Conservation (phyloP, 2,329 filamentous ascomycete genomes). For the Penicillium sp. region DNA sequence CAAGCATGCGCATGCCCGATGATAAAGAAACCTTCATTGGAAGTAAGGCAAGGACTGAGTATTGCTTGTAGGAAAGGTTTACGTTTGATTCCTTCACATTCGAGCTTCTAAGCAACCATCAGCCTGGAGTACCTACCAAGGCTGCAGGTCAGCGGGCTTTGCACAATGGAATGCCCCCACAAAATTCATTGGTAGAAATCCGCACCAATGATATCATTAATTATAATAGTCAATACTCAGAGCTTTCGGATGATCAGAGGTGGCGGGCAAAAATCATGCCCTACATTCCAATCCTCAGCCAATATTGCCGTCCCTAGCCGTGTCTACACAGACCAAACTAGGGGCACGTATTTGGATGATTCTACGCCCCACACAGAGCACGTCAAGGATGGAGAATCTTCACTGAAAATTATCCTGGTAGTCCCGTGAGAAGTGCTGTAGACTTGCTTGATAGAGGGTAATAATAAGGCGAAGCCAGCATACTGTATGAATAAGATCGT, state of each 20-base stretch:
- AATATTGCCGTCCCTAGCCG: conserved; percentile 19
- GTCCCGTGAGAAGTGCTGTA: background rate
- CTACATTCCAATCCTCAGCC: conserved; percentile 23
- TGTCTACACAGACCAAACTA: conserved; percentile 3
- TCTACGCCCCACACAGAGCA: conserved; percentile 21
- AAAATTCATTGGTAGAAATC: background rate
- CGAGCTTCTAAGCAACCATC: background rate
- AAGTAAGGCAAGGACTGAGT: too few relatives aligned
- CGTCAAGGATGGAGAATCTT: conserved; percentile 14
- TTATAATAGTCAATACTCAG: background rate
- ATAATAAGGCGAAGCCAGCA: background rate
- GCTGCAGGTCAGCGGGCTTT: background rate
- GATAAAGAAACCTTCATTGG: too few relatives aligned
- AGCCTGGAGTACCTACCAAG: background rate
- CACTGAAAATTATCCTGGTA: background rate
- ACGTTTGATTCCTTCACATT: too few relatives aligned
- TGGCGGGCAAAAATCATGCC: conserved; percentile 2
- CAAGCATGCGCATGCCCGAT: background rate
- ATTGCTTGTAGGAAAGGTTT: too few relatives aligned
- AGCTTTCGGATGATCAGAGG: conserved; percentile 1
- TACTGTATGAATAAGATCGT: background rate
- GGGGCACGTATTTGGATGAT: conserved; percentile 11
- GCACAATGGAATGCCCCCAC: background rate
- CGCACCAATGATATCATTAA: background rate
- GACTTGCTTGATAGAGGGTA: background rate